These are phyloP conservation scores for Eucalyptus shirleyi DNA, from an alignment of 345 rosid genomes.

Conservation along the genomic window DNA sequence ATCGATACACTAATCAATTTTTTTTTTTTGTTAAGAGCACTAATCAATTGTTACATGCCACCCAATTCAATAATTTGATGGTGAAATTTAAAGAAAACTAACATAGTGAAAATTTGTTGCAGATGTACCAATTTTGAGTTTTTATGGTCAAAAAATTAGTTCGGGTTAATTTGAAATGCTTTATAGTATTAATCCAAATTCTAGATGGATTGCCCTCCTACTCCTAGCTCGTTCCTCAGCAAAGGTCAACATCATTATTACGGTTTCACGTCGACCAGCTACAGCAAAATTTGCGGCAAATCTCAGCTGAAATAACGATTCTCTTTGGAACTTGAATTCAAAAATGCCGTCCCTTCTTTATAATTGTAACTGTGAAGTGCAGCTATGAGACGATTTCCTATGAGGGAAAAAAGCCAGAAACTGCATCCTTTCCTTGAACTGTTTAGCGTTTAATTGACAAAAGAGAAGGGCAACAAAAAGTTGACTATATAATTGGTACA, in stretches of 20 bases:
- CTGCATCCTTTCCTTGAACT: neutral
- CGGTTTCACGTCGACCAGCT: neutral
- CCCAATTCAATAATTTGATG: fast-evolving
- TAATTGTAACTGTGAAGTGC: neutral
- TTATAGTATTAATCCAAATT: too few species aligned
- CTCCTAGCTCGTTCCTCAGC: neutral
- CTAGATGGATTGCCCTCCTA: too few species aligned
- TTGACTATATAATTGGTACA: neutral
- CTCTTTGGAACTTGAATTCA: neutral
- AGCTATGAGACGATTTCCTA: neutral
- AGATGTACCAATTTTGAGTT: neutral
- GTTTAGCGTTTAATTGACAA: neutral
- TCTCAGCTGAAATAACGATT: neutral
- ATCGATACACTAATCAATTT: too few species aligned
- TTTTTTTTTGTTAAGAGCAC: too few species aligned
- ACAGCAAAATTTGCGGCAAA: neutral
- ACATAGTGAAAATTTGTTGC: too few species aligned
- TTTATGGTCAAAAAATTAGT: too few species aligned
- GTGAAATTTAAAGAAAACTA: neutral
- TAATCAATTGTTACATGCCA: too few species aligned
- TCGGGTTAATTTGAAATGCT: too few species aligned
- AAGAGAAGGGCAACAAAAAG: neutral
- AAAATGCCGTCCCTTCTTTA: neutral
- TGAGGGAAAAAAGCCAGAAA: neutral
- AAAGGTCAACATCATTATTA: neutral